Evolutionary conservation across 2,329 filamentous ascomycete species (phyloP), one percentile per base, ranked within the genome.

Genomic region (Orbilia javanica): DNA sequence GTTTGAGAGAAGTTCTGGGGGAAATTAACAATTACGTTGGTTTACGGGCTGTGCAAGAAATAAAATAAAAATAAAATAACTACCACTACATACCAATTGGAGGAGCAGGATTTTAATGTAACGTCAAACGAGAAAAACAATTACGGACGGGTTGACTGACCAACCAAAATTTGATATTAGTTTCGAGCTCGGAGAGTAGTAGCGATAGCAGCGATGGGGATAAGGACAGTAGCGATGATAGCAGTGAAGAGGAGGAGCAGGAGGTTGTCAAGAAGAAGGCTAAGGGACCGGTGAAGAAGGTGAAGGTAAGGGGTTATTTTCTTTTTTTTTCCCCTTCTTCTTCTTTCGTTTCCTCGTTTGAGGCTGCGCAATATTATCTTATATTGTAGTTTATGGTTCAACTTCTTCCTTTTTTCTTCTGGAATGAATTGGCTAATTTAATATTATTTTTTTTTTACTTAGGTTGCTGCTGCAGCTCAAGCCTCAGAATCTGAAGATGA

Each of bases 11-110:
- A 22, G 25, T n/a, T 57, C 48, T 10, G 39, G 39, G n/a, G 73
- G 73, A 77, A 77, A 71, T 69, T 69, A 53, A 71, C 42, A 53
- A 62, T 78, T 78, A 72, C 67, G 74, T 78, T 71, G 50, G 44
- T 57, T 46, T 42, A 31, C 31, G 62, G 74, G 74, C 74, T 78
- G 74, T 77, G 73, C 64, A 50, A 34, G 31, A 52, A 13, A 36
- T 46, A 65, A 15, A 20, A 22, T 39, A 8, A 44, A 34, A 4
- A n/a, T n/a, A n/a, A n/a, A n/a, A n/a, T n/a, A n/a, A n/a, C n/a
- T n/a, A n/a, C n/a, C n/a, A n/a, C n/a, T n/a, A 18, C 42, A 44
- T 44, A 20, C 42, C 13, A 42, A 39, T 64, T 22, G 27, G n/a
- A 46, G 20, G 18, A 63, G n/a, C n/a, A n/a, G n/a, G n/a, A n/a